Evolutionary conservation across 1,284 basidiomycete genomes (phyloP), one percentile per base, ranked within the genome.

Genomic region (Rhodotorula mucilaginosa): DNA sequence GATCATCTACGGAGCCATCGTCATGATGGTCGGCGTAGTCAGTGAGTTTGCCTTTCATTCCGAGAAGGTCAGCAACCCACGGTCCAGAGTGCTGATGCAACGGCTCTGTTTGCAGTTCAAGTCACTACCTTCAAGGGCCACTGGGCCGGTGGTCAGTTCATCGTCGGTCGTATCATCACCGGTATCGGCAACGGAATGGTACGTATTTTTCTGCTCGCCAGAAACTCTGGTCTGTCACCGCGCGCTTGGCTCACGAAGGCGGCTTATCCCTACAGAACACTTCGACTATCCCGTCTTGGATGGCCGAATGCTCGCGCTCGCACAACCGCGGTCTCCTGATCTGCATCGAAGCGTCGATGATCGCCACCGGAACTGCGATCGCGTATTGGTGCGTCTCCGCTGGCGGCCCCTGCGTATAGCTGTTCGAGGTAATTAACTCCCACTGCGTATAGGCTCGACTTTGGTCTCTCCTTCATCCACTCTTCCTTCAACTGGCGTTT

Each of bases 271-370:
- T 34, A 8, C 7, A 34, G 34, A 85, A 86, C 82, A 86, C 86
- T 15, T 83, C 85, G 5, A 86, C 86, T 23, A 84, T 86, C 63
- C 86, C 86, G 6, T 82, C 83, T 26, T 85, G 85, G 83, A 84
- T 86, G 67, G 85, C 86, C 57, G 86, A 87, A 79, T 83, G 84
- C 51, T 84, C 86, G 57, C 84, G 84, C 74, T 82, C 86, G 19
- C 83, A 86, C 81, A 85, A 86, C 79, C 83, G 86, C 77, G 86
- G 86, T 69, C 82, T 86, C 76, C 82, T 86, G 63, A 85, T 87
- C 73, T 85, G 85, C 78, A 82, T 86, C 44, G 86, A 87, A 78
- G 85, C 85, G 16, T 6, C 44, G 46, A 61, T 49, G 60, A 86
- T 87, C 70, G 84, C 86, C 54, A 82, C 83, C 72, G 85, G 86